Evolutionary conservation across 306 rosid species (phyloP).

Genomic region (Ceratonia siliqua): DNA sequence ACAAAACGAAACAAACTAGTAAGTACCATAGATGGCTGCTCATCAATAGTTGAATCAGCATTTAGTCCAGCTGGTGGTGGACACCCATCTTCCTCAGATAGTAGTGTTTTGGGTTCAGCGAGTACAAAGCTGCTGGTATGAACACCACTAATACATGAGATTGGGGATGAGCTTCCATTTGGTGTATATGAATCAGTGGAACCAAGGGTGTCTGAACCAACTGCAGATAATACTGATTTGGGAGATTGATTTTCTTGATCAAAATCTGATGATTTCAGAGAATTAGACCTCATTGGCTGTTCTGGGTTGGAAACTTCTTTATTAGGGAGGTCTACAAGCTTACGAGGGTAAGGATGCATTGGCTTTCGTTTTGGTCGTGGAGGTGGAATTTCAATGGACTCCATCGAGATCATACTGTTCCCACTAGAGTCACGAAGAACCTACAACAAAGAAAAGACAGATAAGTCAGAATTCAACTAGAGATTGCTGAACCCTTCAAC

Average conservation of each 20-base stretch:
- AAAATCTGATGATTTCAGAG: constrained; percentile 50
- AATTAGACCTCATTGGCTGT: constrained; percentile 46
- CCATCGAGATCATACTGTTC: constrained; percentile 38
- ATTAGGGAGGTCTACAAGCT: constrained; percentile 44
- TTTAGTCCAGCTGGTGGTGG: constrained; percentile 34
- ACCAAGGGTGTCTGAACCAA: constrained; percentile 53
- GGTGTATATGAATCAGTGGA: constrained; percentile 53
- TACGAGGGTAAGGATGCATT: constrained; percentile 86
- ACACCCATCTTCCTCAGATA: constrained; percentile 42
- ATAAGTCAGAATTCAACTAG: constrained; percentile 28
- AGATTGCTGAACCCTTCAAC: constrained; percentile 17
- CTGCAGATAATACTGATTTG: constrained; percentile 56
- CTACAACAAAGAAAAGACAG: constrained; percentile 38
- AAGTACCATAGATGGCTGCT: constrained; percentile 53
- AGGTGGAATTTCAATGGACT: constrained; percentile 79
- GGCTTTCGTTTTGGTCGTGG: constrained; percentile 90
- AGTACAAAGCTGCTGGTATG: too few species aligned
- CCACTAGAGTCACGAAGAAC: constrained; percentile 51
- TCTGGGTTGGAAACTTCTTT: constrained; percentile 38
- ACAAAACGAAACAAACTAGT: constrained; percentile 18
- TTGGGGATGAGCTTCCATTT: constrained; percentile 57
- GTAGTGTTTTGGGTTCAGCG: too few species aligned
- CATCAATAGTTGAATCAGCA: constrained; percentile 29
- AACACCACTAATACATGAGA: too few species aligned
- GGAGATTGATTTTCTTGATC: constrained; percentile 75